Evolutionary conservation across 768 basidiomycete genomes (phyloP), one percentile per base, ranked within the genome.

Genomic region (Phaeotremella skinneri): DNA sequence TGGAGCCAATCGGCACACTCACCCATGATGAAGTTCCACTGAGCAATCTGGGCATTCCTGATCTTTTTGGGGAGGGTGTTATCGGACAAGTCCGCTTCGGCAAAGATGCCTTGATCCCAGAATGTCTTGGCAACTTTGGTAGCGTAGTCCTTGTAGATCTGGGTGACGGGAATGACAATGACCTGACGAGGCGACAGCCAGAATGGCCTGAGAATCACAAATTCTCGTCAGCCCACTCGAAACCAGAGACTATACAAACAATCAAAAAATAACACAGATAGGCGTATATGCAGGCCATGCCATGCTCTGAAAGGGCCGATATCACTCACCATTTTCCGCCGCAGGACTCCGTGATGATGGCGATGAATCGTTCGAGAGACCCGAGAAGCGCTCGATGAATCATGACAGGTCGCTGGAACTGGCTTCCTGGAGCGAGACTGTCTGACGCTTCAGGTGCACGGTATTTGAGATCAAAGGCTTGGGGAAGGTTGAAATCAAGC

Each of bases 11-110:
- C 32, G 60, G 25, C 21, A 26, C 2, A 63, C 86, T 55, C 61
- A 96, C 93, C 91, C 64, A 98, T 83, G 68, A 97, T 91, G 76
- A 96, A 97, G 79, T 98, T 98, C 80, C 94, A 96, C 77, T 97
- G 94, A 30, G 92, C 90, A 63, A 94, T 85, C 79, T 99, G 93
- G 21, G 90, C 93, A 75, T 98, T 97, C 27, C 93, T 84, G 71
- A 99, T 90, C 82, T 97, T 98, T 84, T 98, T 98, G 59, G 85
- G 87, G 26, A 98, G 83, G 0, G 96, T 98, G 71, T 96, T 87
- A 41, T 87, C 85, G 32, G 89, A 86, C 64, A 93, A 87, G 78
- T 98, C 96, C 17, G 90, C 91, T 68, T 98, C 96, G 45, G 88
- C 87, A 72, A 84, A 97, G 49, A 99, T 78, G 1, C 90, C 91